A percentile compares a stretch with the other conserved stretches of the same genome.
Evolutionary conservation across 2,329 filamentous ascomycete genomes (phyloP).

Genomic region (Fusarium nelsonii): DNA sequence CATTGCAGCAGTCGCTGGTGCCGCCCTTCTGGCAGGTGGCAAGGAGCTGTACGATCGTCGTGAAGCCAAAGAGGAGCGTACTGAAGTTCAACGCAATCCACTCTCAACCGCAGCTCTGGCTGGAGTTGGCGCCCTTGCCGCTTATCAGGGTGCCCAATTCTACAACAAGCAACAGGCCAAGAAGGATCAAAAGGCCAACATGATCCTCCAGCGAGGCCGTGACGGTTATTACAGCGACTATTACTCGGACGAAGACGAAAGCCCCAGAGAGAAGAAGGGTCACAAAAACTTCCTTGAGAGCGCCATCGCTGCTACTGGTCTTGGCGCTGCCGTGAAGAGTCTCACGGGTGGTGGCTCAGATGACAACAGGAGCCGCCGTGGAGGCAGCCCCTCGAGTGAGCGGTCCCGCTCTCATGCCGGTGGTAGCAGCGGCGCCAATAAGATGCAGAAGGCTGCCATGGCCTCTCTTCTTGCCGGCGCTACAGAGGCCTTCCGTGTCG

Average conservation of each 20-base stretch:
- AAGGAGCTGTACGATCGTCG: conserved; percentile 75
- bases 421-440: conserved; percentile 60
- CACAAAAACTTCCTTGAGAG: conserved; percentile 74
- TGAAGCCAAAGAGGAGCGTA: conserved; percentile 65
- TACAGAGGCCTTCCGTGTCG: conserved; percentile 89
- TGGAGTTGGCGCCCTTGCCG: conserved; percentile 73
- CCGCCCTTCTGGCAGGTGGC: conserved; percentile 72
- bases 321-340: conserved; percentile 72
- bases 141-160: conserved; percentile 72
- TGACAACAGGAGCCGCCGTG: conserved; percentile 64
- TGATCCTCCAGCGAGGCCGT: conserved; percentile 66
- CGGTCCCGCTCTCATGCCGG: conserved; percentile 66
- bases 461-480: conserved; percentile 91
- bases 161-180: conserved; percentile 72
- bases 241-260: conserved; percentile 69
- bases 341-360: conserved; percentile 64
- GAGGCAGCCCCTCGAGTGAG: conserved; percentile 59
- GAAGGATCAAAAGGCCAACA: conserved; percentile 67
- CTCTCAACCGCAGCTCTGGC: conserved; percentile 71
- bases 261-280: conserved; percentile 68
- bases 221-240: conserved; percentile 66
- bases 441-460: conserved; percentile 88
- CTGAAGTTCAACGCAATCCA: conserved; percentile 67
- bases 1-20: conserved; percentile 73
- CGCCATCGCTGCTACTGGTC: conserved; percentile 71